phyloP scores from a whole-genome alignment of 805 yeast genomes.

The Peterozyma xylosa region DNA sequence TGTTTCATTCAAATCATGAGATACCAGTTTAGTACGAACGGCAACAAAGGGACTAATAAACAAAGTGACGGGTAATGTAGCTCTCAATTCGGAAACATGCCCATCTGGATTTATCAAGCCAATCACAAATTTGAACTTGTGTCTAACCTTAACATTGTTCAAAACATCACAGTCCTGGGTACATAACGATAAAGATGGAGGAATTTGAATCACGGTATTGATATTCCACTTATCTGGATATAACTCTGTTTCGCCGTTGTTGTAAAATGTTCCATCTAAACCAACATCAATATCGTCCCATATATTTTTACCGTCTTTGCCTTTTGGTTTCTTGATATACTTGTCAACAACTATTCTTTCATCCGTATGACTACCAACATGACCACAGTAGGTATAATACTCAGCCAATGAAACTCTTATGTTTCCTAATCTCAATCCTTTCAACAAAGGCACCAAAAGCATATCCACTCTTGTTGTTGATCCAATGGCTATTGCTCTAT shows the following conservation, averaged over 20 bases:
- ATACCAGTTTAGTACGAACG: slow-evolving; percentile 38
- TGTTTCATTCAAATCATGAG: slow-evolving; percentile 13
- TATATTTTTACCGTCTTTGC: slow-evolving; percentile 33
- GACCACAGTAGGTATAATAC: slow-evolving; percentile 47
- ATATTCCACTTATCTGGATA: slow-evolving; percentile 70
- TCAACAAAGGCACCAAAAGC: slow-evolving; percentile 68
- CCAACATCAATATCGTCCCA: slow-evolving; percentile 27
- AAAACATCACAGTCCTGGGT: slow-evolving; percentile 83
- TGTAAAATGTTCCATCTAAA: slow-evolving; percentile 29
- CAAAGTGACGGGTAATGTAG: slow-evolving; percentile 37
- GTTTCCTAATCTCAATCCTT: slow-evolving; percentile 75
- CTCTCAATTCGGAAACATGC: slow-evolving; percentile 42
- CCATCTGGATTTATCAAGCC: slow-evolving; percentile 41
- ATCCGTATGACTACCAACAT: slow-evolving; percentile 48
- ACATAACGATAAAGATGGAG: slow-evolving; percentile 64
- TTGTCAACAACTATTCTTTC: slow-evolving; percentile 56
- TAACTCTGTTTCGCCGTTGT: slow-evolving; percentile 20
- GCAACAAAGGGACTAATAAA: slow-evolving; percentile 67
- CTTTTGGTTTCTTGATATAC: slow-evolving; percentile 32
- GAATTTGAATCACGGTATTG: slow-evolving; percentile 51
- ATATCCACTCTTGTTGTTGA: slow-evolving; percentile 65
- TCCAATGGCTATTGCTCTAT: slow-evolving; percentile 87
- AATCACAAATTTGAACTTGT: slow-evolving; percentile 34
- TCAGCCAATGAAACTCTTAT: slow-evolving; percentile 66
- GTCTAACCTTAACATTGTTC: slow-evolving; percentile 54